Evolutionary conservation across 257 asterid genomes (phyloP).

Genomic region (Perilla frutescens): DNA sequence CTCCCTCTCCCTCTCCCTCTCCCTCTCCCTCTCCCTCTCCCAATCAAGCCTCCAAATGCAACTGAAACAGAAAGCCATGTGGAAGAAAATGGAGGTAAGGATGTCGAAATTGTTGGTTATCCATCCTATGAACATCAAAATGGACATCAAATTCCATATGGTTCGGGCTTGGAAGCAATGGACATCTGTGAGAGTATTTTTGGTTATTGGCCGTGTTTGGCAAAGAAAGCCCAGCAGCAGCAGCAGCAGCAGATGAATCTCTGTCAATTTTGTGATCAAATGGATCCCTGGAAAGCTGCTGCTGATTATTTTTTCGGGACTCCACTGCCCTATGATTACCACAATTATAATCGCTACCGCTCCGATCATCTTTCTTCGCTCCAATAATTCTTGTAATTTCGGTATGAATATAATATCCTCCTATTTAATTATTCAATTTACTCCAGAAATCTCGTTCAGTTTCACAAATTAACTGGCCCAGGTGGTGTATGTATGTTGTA

Average conservation of each 20-base stretch:
- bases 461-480: no score
- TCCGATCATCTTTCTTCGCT: constrained; percentile 26
- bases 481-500: background rate
- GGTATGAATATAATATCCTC: background rate
- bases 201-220: constrained; percentile 92
- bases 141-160: constrained; percentile 49
- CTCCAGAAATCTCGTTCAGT: no score
- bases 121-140: constrained; percentile 22
- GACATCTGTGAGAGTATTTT: constrained; percentile 79
- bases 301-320: constrained; percentile 86
- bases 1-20: background rate
- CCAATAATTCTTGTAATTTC: background rate
- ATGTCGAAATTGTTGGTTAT: constrained; percentile 26
- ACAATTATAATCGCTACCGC: constrained; percentile 28
- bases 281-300: constrained; percentile 65
- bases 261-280: constrained; percentile 20
- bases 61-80: no score
- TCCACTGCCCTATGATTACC: constrained; percentile 39
- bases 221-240: constrained; percentile 45
- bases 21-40: background rate
- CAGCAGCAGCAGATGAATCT: constrained; percentile 30
- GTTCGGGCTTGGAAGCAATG: constrained; percentile 82
- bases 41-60: constrained; percentile 31
- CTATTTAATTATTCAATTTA: background rate
- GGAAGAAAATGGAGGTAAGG: no score